Conservation (phyloP, 495 filamentous ascomycete genomes). For the Xylaria nigripes region DNA sequence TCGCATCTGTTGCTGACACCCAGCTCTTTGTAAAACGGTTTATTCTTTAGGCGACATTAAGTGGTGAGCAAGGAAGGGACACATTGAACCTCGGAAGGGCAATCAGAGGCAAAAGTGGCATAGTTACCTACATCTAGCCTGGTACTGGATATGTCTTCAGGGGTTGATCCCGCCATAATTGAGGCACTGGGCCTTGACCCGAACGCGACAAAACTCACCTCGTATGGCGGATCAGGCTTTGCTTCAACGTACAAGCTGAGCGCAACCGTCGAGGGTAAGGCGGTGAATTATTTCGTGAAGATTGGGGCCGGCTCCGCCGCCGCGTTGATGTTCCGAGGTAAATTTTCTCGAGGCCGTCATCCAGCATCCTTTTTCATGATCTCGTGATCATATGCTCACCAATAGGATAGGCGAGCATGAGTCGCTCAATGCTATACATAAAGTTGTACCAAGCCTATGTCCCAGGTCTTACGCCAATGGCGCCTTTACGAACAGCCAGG, state of each 20-base stretch:
- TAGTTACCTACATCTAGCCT: not conserved
- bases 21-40: not conserved
- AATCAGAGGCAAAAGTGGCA: not conserved
- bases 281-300: slow-evolving; percentile 72
- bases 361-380: not conserved
- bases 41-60: not conserved
- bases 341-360: not conserved
- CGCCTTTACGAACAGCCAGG: slow-evolving; percentile 39
- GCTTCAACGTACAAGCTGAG: slow-evolving; percentile 63
- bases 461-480: slow-evolving; percentile 67
- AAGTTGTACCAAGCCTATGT: slow-evolving; percentile 62
- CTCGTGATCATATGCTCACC: slow-evolving; percentile 1
- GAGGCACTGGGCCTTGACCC: slow-evolving; percentile 59
- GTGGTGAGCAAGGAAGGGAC: not conserved
- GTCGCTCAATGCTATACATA: slow-evolving; percentile 73
- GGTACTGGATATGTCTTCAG: slow-evolving; percentile 26
- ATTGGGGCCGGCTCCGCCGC: slow-evolving; percentile 57
- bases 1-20: not conserved
- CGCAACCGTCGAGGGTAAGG: slow-evolving; percentile 42
- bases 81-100: not conserved
- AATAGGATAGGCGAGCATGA: slow-evolving; percentile 57
- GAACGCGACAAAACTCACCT: slow-evolving; percentile 47
- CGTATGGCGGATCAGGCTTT: slow-evolving; percentile 66
- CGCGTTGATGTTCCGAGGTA: slow-evolving; percentile 66
- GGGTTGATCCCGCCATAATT: slow-evolving; percentile 52